Conservation (phyloP, 352 stramenopile genomes). For the Thraustochytrium sp. region DNA sequence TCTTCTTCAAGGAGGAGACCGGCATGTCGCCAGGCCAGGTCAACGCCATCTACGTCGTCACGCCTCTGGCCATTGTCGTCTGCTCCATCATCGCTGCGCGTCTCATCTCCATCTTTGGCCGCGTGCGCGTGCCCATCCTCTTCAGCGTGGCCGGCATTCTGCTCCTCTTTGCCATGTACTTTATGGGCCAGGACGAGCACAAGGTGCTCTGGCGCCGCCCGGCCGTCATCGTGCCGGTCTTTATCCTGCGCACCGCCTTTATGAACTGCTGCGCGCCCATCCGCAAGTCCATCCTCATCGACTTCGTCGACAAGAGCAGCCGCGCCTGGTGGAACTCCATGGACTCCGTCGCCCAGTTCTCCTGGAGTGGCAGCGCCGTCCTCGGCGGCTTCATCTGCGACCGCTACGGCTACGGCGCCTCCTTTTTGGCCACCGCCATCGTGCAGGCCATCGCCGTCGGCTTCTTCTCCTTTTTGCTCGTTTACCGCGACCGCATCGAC, state of each 20-base stretch:
- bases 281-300: constrained; percentile 59
- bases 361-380: constrained; percentile 58
- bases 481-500: constrained; percentile 51
- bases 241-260: constrained; percentile 50
- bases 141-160: constrained; percentile 11
- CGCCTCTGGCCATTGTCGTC: constrained; percentile 54
- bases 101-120: neutral
- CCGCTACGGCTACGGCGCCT: constrained; percentile 55
- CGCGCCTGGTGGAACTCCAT: constrained; percentile 60
- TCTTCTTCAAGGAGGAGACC: constrained; percentile 62
- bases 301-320: constrained; percentile 58
- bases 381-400: constrained; percentile 58
- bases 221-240: constrained; percentile 55
- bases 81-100: constrained; percentile 48
- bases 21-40: constrained; percentile 56
- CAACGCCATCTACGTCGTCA: constrained; percentile 55
- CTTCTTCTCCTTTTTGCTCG: constrained; percentile 47
- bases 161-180: constrained; percentile 51
- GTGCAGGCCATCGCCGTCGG: constrained; percentile 52
- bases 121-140: constrained; percentile 36
- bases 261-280: constrained; percentile 53
- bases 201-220: constrained; percentile 50
- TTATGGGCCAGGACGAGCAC: constrained; percentile 54
- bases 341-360: constrained; percentile 57
- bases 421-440: constrained; percentile 59